phyloP scores from a whole-genome alignment of 495 filamentous ascomycete species.

The Geopyxis carbonaria region DNA sequence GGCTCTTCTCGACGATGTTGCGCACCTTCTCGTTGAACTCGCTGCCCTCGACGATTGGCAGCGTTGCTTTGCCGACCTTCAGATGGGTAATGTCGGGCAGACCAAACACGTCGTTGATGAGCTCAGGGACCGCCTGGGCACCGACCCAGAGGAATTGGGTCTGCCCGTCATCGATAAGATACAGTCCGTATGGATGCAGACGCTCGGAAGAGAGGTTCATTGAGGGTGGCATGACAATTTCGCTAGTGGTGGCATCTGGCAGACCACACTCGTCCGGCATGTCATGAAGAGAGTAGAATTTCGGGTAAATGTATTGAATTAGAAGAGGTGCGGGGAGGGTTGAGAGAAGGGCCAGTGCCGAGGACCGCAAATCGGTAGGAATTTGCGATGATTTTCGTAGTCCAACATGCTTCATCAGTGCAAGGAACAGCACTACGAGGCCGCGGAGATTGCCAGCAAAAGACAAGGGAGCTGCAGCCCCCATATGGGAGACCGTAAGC shows the following conservation, averaged over 20 bases:
- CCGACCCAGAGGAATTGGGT: slow-evolving; percentile 97
- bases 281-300: slow-evolving; percentile 85
- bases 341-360: slow-evolving; percentile 79
- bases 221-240: slow-evolving; percentile 69
- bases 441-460: slow-evolving; percentile 84
- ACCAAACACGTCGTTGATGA: slow-evolving; percentile 80
- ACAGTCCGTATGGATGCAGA: slow-evolving; percentile 83
- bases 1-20: slow-evolving; percentile 77
- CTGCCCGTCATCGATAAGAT: slow-evolving; percentile 92
- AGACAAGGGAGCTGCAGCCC: slow-evolving; percentile 55
- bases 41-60: slow-evolving; percentile 67
- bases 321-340: slow-evolving; percentile 81
- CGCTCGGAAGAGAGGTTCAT: slow-evolving; percentile 76
- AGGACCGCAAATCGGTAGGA: slow-evolving; percentile 84
- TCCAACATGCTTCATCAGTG: slow-evolving; percentile 88
- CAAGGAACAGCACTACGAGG: slow-evolving; percentile 77
- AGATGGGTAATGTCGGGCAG: slow-evolving; percentile 59
- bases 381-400: slow-evolving; percentile 92
- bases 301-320: slow-evolving; percentile 94
- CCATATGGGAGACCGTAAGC: slow-evolving; percentile 86
- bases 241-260: slow-evolving; percentile 66
- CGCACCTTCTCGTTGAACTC: slow-evolving; percentile 92
- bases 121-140: slow-evolving; percentile 75
- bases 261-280: slow-evolving; percentile 91
- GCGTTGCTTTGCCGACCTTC: slow-evolving; percentile 71